Evolutionary conservation across 2,329 filamentous ascomycete species (phyloP), one percentile per base, ranked within the genome.

Genomic region (Exophiala sp.): DNA sequence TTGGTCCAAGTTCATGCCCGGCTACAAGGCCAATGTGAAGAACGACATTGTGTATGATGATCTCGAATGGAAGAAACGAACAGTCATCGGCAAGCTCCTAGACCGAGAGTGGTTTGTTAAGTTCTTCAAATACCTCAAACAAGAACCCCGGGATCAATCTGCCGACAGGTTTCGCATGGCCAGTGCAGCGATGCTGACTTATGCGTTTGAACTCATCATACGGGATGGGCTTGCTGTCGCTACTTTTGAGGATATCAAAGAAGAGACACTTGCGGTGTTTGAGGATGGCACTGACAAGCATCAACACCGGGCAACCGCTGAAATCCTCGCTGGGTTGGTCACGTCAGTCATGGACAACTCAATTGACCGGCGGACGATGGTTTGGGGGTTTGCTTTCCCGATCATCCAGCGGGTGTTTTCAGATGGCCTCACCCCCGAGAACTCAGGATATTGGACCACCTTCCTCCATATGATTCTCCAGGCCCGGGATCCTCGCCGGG

Each of bases 261-360:
- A 90, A 60, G 75, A 96, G 53, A 81, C 86, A 3, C 73, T 79
- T 51, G 79, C 81, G 1, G 82, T 94, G 0, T 97, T 88, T 63
- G 91, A 84, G 11, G 91, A 98, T 66, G 93, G 94, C 8, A 93
- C 83, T 61, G 93, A 98, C 66, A 96, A 96, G 69, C 93, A 98
- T 66, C 91, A 98, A 66, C 93, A 98, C 66, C 86, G 93, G 45
- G 93, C 93, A 13, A 95, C 93, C 1, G 81, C 93, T 0, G 93
- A 98, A 69, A 96, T 98, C 48, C 73, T 98, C 43, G 89, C 87
- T 11, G 90, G 88, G 3, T 69, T 98, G 61, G 75, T 98, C 21
- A 82, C 83, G 13, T 88, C 87, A 29, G 88, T 88, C 13, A 79
- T 83, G 42, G 90, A 96, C 60, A 82, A 88, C 22, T 82, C 83